phyloP scores from a whole-genome alignment of 1,284 basidiomycete genomes.

The Cryptococcus sp. region DNA sequence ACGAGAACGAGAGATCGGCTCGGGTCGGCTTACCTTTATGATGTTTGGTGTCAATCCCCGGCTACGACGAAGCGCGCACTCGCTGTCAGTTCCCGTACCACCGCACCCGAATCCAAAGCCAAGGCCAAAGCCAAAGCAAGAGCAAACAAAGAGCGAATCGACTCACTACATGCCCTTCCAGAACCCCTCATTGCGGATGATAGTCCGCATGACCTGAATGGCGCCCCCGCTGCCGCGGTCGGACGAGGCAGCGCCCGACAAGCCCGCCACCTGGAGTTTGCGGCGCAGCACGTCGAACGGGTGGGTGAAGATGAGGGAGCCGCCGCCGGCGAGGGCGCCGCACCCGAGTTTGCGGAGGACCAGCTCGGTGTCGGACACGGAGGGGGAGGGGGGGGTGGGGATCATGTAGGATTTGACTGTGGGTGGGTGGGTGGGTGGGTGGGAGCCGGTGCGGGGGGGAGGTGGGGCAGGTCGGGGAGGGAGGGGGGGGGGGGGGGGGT shows the following conservation, averaged over 20 bases:
- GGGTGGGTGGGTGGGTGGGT: no score
- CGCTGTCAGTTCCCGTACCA: not conserved
- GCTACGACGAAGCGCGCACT: slow-evolving; percentile 57
- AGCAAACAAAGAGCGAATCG: not conserved
- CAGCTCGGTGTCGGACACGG: slow-evolving; percentile 30
- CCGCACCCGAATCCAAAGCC: no score
- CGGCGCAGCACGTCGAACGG: slow-evolving; percentile 91
- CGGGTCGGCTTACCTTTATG: slow-evolving; percentile 63
- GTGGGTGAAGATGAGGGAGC: slow-evolving; percentile 91
- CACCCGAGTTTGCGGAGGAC: slow-evolving; percentile 49
- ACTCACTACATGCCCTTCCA: slow-evolving; percentile 51
- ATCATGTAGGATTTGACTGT: slow-evolving; percentile 34
- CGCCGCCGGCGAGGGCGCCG: slow-evolving; percentile 57
- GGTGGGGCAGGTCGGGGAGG: not conserved
- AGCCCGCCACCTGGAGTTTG: slow-evolving; percentile 86
- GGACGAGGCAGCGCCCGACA: slow-evolving; percentile 62
- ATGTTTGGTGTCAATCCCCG: slow-evolving; percentile 89
- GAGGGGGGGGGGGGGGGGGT: not conserved
- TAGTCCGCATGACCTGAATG: slow-evolving; percentile 67
- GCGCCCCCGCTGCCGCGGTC: slow-evolving; percentile 64
- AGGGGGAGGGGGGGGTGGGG: slow-evolving; percentile 16
- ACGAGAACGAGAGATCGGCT: no score
- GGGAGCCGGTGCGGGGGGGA: not conserved
- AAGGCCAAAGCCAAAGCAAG: no score
- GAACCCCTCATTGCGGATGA: slow-evolving; percentile 68